Evolutionary conservation across 108 stramenopile genomes (phyloP).

Genomic region (Schizochytrium sp.): DNA sequence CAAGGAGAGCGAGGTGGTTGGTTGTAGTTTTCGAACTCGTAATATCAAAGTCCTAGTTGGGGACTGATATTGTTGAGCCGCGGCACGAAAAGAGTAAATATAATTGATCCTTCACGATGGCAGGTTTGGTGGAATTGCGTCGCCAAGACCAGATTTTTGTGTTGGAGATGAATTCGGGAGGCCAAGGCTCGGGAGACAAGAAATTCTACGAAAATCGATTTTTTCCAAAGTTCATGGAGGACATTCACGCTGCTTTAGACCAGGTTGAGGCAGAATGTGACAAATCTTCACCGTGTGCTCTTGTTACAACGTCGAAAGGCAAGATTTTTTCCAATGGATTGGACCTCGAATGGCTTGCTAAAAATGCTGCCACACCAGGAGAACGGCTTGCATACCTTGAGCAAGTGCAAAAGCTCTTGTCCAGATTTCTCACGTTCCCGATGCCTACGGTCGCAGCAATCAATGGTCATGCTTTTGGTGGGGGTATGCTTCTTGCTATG

Average conservation of each 20-base stretch:
- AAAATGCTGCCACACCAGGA: neutral
- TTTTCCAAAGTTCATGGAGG: neutral
- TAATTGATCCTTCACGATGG: neutral
- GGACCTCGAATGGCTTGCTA: constrained; percentile 76
- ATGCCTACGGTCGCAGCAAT: constrained; percentile 77
- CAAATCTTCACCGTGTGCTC: neutral
- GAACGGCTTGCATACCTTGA: constrained; percentile 15
- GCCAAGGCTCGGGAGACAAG: neutral
- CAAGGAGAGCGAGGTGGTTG: too few relatives aligned
- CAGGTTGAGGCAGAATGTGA: neutral
- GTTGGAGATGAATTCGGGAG: neutral
- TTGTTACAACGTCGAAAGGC: constrained; percentile 56
- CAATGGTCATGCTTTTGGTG: constrained; percentile 81
- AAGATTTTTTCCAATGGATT: constrained; percentile 81
- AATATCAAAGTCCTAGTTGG: too few relatives aligned
- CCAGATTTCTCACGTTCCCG: constrained; percentile 72
- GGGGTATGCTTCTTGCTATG: constrained; percentile 77
- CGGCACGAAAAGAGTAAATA: neutral
- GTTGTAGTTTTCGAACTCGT: too few relatives aligned
- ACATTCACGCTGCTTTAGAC: neutral
- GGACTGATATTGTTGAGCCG: neutral
- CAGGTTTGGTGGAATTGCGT: neutral
- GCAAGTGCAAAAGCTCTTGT: constrained; percentile 65
- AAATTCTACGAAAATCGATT: neutral
- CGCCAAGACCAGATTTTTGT: neutral